Conservation (phyloP, 768 basidiomycete genomes). For the Rhodotorula babjevae region DNA sequence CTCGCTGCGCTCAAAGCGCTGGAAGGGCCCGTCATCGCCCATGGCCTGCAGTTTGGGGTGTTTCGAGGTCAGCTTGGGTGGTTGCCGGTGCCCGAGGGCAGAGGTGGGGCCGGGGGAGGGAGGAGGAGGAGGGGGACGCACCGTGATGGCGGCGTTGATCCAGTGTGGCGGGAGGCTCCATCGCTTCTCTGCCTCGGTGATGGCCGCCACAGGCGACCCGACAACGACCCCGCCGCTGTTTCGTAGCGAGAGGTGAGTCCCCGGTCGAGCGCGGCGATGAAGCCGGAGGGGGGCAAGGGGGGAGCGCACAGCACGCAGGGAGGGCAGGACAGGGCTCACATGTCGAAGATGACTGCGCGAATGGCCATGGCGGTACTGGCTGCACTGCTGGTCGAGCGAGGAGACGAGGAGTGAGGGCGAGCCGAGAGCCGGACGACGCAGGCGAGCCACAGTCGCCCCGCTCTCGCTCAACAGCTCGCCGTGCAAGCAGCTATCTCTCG, state of each 20-base stretch:
- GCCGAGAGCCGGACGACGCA: neutral
- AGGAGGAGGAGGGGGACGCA: neutral
- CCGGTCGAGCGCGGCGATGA: neutral
- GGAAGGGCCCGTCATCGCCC: conserved; percentile 29
- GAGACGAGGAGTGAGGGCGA: neutral
- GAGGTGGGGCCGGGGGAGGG: neutral
- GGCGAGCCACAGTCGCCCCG: neutral
- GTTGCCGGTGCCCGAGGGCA: too few relatives aligned
- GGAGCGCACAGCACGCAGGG: neutral
- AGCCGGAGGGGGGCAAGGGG: neutral
- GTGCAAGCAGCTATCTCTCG: too few relatives aligned
- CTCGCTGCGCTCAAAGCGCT: conserved; percentile 29
- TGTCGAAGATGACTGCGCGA: conserved; percentile 34
- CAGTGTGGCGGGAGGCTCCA: conserved; percentile 24
- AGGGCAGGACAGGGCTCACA: neutral
- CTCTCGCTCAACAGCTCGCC: neutral
- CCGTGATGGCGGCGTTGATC: conserved; percentile 34
- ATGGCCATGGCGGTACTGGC: too few relatives aligned
- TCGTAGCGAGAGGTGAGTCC: neutral
- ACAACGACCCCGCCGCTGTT: conserved; percentile 34
- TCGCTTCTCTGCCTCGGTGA: conserved; percentile 6
- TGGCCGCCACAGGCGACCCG: conserved; percentile 25
- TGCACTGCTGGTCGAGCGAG: neutral
- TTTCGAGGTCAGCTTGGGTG: too few relatives aligned
- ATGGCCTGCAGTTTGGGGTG: neutral